Percentiles rank a stretch among this genome's conserved stretches.
Evolutionary conservation across 169 alveolate genomes (phyloP).

Genomic region (Plasmodium gonderi): DNA sequence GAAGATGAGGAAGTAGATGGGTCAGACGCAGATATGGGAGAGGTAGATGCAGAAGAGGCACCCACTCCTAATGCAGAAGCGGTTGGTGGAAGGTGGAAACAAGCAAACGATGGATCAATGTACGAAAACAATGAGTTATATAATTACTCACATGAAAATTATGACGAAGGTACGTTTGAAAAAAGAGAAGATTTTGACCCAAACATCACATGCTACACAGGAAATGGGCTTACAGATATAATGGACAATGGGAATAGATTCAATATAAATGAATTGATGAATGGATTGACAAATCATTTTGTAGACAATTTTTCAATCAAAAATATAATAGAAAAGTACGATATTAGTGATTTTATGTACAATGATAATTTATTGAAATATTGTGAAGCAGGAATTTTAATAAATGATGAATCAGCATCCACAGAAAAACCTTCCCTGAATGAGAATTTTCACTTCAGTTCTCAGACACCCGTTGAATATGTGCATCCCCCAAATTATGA

Average conservation of each 20-base stretch:
- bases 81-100: not conserved
- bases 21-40: constrained; percentile 26
- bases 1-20: constrained; percentile 75
- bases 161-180: constrained; percentile 17
- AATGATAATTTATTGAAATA: constrained; percentile 58
- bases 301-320: constrained; percentile 29
- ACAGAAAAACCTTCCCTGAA: constrained; percentile 13
- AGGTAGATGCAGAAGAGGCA: constrained; percentile 20
- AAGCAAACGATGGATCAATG: not conserved
- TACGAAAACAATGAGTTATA: constrained; percentile 1
- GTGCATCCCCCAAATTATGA: constrained; percentile 28
- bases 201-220: not conserved
- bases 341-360: constrained; percentile 38
- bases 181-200: constrained; percentile 13
- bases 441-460: constrained; percentile 38
- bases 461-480: constrained; percentile 21
- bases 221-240: not conserved
- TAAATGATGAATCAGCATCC: constrained; percentile 29
- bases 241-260: not conserved
- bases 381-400: constrained; percentile 43
- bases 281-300: constrained; percentile 7
- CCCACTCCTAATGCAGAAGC: not conserved
- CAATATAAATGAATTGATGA: constrained; percentile 12
- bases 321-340: constrained; percentile 45
- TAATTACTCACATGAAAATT: constrained; percentile 19